These are phyloP conservation scores for Elongisporangium prolatum DNA, from an alignment of 352 stramenopile species.

Conservation along the genomic window DNA sequence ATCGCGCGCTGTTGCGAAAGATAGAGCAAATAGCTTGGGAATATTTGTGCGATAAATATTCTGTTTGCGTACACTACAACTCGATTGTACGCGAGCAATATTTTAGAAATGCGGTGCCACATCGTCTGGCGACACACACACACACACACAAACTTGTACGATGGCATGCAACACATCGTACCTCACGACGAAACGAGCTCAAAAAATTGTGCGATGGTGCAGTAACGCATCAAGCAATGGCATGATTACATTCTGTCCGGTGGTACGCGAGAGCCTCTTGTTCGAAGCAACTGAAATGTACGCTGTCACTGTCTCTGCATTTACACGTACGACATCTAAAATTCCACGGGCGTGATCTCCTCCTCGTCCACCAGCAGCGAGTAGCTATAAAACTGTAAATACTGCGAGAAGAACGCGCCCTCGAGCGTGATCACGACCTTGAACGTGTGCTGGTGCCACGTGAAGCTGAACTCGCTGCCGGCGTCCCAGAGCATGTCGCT, in stretches of 20 bases:
- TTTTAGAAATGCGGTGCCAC: not conserved
- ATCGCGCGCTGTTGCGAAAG: not conserved
- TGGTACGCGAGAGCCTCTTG: not conserved
- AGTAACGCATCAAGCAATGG: not conserved
- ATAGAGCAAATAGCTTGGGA: not conserved
- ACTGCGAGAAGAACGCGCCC: slow-evolving; percentile 82
- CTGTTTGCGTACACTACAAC: not conserved
- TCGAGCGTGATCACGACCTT: slow-evolving; percentile 75
- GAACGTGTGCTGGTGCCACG: slow-evolving; percentile 59
- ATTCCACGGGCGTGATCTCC: slow-evolving; percentile 45
- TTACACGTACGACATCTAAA: slow-evolving; percentile 11
- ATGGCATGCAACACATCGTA: not conserved
- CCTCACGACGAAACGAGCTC: not conserved
- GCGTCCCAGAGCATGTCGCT: slow-evolving; percentile 77
- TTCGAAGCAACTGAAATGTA: not conserved
- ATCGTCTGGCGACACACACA: not conserved
- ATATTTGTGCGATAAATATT: not conserved
- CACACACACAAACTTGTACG: too few relatives aligned
- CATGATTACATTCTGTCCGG: not conserved
- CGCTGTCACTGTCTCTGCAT: slow-evolving; percentile 1
- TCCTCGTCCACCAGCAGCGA: slow-evolving; percentile 73
- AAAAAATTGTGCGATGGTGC: not conserved
- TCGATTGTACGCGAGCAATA: not conserved
- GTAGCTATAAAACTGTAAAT: slow-evolving; percentile 84
- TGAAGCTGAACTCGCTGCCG: slow-evolving; percentile 69